Evolutionary conservation across 331 rosid genomes (phyloP).

Genomic region (Quercus tomentella): DNA sequence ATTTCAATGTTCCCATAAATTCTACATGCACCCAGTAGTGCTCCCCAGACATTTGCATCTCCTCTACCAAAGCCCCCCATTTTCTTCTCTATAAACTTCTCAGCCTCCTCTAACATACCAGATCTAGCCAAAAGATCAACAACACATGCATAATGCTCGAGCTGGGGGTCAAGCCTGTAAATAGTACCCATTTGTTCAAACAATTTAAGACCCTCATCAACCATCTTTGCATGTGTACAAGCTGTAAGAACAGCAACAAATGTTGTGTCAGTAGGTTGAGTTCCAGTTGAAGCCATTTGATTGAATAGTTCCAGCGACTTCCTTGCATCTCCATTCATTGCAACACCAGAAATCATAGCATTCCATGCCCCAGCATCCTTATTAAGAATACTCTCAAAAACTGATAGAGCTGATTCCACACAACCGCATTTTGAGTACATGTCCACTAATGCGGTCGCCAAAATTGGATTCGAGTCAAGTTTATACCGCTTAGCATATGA

Average conservation of each 20-base stretch:
- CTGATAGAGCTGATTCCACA: constrained; percentile 54
- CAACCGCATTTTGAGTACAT: constrained; percentile 89
- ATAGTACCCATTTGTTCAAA: constrained; percentile 57
- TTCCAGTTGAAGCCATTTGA: constrained; percentile 41
- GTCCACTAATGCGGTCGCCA: constrained; percentile 79
- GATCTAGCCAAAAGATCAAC: constrained; percentile 81
- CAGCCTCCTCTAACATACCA: constrained; percentile 86
- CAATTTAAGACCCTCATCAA: constrained; percentile 54
- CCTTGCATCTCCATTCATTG: constrained; percentile 64
- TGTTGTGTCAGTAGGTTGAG: constrained; percentile 58
- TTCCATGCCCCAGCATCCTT: constrained; percentile 81
- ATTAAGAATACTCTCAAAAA: constrained; percentile 43
- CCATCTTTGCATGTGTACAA: constrained; percentile 76
- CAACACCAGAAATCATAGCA: constrained; percentile 74
- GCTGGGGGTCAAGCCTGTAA: constrained; percentile 37
- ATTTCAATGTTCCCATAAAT: constrained; percentile 53
- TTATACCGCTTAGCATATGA: constrained; percentile 53
- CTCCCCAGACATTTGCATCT: constrained; percentile 79
- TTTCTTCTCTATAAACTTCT: constrained; percentile 63
- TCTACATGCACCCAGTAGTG: constrained; percentile 70
- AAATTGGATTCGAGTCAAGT: constrained; percentile 43
- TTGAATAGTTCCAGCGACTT: constrained; percentile 58
- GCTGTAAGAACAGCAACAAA: constrained; percentile 72
- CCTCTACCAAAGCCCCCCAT: constrained; percentile 56
- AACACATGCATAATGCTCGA: constrained; percentile 67